Evolutionary conservation across 2,329 filamentous ascomycete species (phyloP), one percentile per base, ranked within the genome.

Genomic region (Botrytis squamosa): DNA sequence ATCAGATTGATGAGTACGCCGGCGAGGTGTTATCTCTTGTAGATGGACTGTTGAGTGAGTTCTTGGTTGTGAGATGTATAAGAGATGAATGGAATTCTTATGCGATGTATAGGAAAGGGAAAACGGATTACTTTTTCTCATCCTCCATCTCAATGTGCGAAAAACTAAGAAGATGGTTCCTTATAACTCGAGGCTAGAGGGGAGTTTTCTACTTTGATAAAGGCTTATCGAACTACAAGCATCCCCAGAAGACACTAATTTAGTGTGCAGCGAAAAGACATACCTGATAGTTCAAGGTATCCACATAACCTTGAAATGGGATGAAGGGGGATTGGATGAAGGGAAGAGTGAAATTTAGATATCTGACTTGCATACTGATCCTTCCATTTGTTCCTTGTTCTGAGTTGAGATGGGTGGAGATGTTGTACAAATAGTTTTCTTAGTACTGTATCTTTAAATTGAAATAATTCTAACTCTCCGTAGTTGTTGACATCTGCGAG

Each of bases 351-450:
- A n/a, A 40, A 57, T 57, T 29, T 20, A 14, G 25, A 66, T 52
- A 52, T 66, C 64, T 66, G 44, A 66, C 64, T 66, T 66, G 64
- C 64, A 52, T 52, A 66, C 33, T 38, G n/a, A 52, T 38, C 40
- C 60, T 49, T 52, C 44, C 38, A 36, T n/a, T 38, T 52, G 4
- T 38, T 66, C 44, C 44, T 46, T 25, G 64, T 52, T 36, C 9
- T 22, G 14, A 8, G 16, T 52, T 38, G 25, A 42, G 10, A 25
- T 25, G 12, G 46, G 64, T 49, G 22, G 42, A 52, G 29, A 67
- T 67, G 33, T 38, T 36, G 44, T 49, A 20, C 44, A 14, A 38
- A 52, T 38, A 16, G 38, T n/a, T 62, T 40, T 9, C 59, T 40
- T 55, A 16, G 10, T 40, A 36, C 3, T 38, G 59, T 62, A 40